Base-by-base conservation (phyloP, 106 monocot species). In the Platanthera zijinensis region DNA sequence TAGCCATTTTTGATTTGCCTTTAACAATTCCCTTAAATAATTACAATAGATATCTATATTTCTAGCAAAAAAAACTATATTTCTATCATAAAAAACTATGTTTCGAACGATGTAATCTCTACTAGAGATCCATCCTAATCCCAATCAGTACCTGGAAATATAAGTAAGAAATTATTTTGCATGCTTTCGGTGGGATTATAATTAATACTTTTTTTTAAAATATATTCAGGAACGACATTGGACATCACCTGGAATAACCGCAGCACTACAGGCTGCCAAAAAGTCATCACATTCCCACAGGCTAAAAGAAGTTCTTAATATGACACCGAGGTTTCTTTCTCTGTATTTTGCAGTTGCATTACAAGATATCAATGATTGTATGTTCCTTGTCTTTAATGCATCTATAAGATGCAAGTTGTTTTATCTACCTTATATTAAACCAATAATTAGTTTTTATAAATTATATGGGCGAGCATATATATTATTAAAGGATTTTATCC, bases 301-400 rank as follows among this genome's bases (percentile, higher is more conserved):
- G 69, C 75, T 93, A 72, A 90, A 71, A 77, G 90, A 91, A 80
- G 82, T 83, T 71, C 86, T 96, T 64, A 76, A 82, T 49, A 89
- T 96, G 86, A 82, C 90, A 77, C 91, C 96, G 32, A 82, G 76
- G 48, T 84, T 93, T 74, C 93, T 96, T 50, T 74, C 87, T 76
- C 73, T 85, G 48, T 93, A 91, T 82, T 91, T 93, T 85, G 51
- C 79, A 57, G 75, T 85, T 64, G 89, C 96, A 67, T 74, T 93
- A 61, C 74, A 78, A 80, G 91, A 93, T 80, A 82, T 87, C 74
- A 91, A 83, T 83, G 87, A 93, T 50, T 93, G 96, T 96, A 92
- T 67, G 92, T 82, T 84, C 21, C 57, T 71, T 80, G 32, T 48
- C 51, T 74, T 69, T 9, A 21, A 46, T 78, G 14, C 72, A 68